Conservation (phyloP, 805 yeast species). For the Starmera quercuum region DNA sequence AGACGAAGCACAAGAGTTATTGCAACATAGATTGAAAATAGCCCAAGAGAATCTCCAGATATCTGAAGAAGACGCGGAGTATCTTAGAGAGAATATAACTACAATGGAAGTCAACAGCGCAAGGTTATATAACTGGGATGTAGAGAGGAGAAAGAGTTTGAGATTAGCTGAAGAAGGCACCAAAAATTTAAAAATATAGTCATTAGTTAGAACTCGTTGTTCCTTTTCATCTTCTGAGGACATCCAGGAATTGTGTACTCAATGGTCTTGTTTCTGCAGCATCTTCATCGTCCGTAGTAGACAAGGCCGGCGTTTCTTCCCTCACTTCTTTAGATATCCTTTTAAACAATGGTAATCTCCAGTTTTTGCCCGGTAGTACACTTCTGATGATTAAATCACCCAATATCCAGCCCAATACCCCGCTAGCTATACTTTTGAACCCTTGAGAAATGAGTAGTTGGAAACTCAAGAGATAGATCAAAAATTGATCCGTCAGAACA, state of each 20-base stretch:
- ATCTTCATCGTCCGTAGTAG: slow-evolving; percentile 12
- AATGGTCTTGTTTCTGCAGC: slow-evolving; percentile 31
- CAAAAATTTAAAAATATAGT: slow-evolving; percentile 22
- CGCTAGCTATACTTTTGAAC: slow-evolving; percentile 19
- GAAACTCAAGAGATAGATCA: slow-evolving; percentile 23
- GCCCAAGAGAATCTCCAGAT: slow-evolving; percentile 51
- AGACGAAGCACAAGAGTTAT: slow-evolving; percentile 73
- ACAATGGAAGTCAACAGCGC: slow-evolving; percentile 98
- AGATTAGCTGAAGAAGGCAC: slow-evolving; percentile 38
- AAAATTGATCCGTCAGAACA: slow-evolving; percentile 24
- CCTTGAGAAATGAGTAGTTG: slow-evolving; percentile 26
- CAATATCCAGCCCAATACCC: slow-evolving; percentile 27
- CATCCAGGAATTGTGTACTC: slow-evolving; percentile 39
- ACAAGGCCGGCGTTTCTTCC: slow-evolving; percentile 9
- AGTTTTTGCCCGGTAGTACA: slow-evolving; percentile 28
- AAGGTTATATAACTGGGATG: slow-evolving; percentile 84
- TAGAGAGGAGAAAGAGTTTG: slow-evolving; percentile 51
- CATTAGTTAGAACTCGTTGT: background rate
- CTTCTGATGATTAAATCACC: slow-evolving; percentile 28
- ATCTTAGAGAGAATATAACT: slow-evolving; percentile 80
- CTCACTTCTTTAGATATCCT: background rate
- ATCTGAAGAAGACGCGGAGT: slow-evolving; percentile 81
- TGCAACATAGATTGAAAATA: slow-evolving; percentile 51
- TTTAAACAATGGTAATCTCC: slow-evolving; percentile 28
- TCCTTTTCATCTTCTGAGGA: slow-evolving; percentile 27